Percentiles rank a stretch among this genome's conserved stretches.
These are phyloP conservation scores for Talaromyces trachyspermus DNA, from an alignment of 495 filamentous ascomycete genomes.

Conservation along the genomic window DNA sequence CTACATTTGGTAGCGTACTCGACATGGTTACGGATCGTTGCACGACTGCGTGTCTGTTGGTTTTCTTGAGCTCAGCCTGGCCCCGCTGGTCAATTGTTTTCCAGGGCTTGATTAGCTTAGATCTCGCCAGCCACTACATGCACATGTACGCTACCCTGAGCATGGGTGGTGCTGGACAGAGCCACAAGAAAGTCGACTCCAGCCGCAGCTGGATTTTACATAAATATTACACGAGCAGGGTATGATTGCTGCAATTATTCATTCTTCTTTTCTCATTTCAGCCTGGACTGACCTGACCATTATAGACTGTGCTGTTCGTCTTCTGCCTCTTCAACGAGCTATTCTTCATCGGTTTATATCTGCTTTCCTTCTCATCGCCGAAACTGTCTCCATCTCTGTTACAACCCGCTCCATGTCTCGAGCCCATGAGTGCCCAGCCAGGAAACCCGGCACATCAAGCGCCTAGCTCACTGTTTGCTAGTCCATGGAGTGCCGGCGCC, in stretches of 20 bases:
- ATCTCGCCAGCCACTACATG: slow-evolving; percentile 83
- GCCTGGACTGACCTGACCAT: background rate
- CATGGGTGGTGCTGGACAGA: slow-evolving; percentile 58
- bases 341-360: slow-evolving; percentile 97
- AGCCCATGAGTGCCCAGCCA: slow-evolving; percentile 49
- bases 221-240: slow-evolving; percentile 93
- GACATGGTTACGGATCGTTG: slow-evolving; percentile 89
- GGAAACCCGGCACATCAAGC: slow-evolving; percentile 59
- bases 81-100: slow-evolving; percentile 76
- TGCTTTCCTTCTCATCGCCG: slow-evolving; percentile 91
- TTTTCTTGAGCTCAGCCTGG: slow-evolving; percentile 75
- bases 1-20: slow-evolving; percentile 76
- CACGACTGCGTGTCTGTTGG: slow-evolving; percentile 76
- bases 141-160: slow-evolving; percentile 76
- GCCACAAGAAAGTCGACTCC: slow-evolving; percentile 78
- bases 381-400: slow-evolving; percentile 78
- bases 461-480: slow-evolving; percentile 62
- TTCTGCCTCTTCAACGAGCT: slow-evolving; percentile 87
- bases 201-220: slow-evolving; percentile 66
- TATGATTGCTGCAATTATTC: slow-evolving; percentile 38
- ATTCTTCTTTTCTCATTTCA: slow-evolving; percentile 12
- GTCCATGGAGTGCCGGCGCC: slow-evolving; percentile 84
- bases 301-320: slow-evolving; percentile 80
- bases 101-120: slow-evolving; percentile 75
- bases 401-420: slow-evolving; percentile 33